Evolutionary conservation across 306 rosid species (phyloP).

Genomic region (Lathyrus oleraceus): DNA sequence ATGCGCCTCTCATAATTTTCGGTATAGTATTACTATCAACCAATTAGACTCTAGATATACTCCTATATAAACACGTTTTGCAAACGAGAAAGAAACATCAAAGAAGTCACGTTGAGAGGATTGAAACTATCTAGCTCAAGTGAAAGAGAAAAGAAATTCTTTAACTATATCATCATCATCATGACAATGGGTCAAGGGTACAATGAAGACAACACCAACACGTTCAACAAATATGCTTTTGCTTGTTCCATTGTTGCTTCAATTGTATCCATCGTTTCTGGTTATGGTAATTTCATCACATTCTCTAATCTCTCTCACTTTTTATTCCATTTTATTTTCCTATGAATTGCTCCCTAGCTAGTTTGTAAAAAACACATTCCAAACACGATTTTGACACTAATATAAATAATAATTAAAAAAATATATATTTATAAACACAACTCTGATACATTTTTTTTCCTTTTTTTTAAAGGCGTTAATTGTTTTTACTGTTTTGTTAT

Average conservation of each 20-base stretch:
- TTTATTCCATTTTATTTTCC: too few relatives aligned
- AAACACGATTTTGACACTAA: too few relatives aligned
- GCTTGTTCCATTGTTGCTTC: conserved; percentile 68
- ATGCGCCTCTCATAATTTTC: not conserved
- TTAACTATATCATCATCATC: not conserved
- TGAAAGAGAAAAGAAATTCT: not conserved
- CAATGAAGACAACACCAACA: not conserved
- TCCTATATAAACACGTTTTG: not conserved
- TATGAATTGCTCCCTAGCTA: too few relatives aligned
- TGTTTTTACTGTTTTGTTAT: too few relatives aligned
- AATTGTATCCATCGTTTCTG: conserved; percentile 65
- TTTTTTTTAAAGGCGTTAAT: too few relatives aligned
- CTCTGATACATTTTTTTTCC: too few relatives aligned
- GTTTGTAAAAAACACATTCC: too few relatives aligned
- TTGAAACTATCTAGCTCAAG: not conserved
- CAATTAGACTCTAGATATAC: too few relatives aligned
- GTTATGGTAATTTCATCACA: conserved; percentile 42
- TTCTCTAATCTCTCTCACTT: not conserved
- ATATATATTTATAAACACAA: too few relatives aligned
- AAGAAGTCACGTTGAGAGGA: not conserved
- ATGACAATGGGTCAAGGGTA: conserved; percentile 14
- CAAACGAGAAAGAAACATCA: not conserved
- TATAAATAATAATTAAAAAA: too few relatives aligned
- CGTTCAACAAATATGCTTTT: conserved; percentile 60
- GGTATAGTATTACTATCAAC: not conserved